Conservation (phyloP, 345 rosid species). For the Populus euphratica region DNA sequence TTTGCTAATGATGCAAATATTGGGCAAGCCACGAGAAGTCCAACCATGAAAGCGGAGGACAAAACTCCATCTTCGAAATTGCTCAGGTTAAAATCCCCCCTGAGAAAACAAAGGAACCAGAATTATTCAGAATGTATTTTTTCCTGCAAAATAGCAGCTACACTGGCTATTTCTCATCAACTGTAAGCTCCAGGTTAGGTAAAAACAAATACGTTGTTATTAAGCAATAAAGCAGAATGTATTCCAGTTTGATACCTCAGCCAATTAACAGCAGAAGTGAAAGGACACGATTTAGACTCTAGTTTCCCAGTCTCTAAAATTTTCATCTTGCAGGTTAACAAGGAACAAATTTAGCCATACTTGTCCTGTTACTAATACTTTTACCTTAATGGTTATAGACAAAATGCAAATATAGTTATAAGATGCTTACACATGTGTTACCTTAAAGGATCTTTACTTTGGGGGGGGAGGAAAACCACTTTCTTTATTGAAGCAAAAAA, state of each 20-base stretch:
- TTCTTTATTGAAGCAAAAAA: background rate
- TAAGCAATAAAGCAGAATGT: background rate
- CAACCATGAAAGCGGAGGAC: constrained; percentile 98
- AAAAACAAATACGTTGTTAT: background rate
- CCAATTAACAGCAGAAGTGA: background rate
- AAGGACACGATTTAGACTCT: background rate
- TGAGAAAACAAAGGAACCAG: constrained; percentile 19
- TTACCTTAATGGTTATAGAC: background rate
- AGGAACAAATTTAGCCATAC: background rate
- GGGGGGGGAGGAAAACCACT: background rate
- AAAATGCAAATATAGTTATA: background rate
- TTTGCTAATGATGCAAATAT: constrained; percentile 85
- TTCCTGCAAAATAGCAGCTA: background rate
- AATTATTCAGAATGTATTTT: background rate
- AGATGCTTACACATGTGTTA: background rate
- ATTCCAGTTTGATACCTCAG: background rate
- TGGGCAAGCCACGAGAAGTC: constrained; percentile 88
- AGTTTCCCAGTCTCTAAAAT: background rate
- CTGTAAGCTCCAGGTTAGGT: background rate
- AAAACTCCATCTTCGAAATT: constrained; percentile 88
- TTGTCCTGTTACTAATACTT: background rate
- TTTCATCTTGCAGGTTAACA: background rate
- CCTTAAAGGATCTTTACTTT: background rate
- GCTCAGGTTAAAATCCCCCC: constrained; percentile 77
- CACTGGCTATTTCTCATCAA: background rate